Conservation (phyloP, 139 green algal species). For the Astrephomene gubernaculifera region DNA sequence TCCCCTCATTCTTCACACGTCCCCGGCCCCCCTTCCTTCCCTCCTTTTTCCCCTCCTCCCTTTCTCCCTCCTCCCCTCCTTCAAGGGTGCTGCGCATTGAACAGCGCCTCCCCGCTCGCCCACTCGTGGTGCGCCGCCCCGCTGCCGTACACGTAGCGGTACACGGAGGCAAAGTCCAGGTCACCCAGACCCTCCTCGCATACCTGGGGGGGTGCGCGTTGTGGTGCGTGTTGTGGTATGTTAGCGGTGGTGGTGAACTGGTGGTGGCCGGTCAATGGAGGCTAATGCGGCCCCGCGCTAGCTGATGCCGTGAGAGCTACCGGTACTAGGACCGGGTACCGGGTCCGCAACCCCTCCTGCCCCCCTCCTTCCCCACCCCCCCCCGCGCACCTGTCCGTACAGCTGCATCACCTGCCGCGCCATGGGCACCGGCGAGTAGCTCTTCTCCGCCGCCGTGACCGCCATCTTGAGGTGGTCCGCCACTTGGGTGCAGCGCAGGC, state of each 20-base stretch:
- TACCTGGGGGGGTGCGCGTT: slow-evolving; percentile 42
- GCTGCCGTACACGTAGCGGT: slow-evolving; percentile 50
- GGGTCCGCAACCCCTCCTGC: not conserved
- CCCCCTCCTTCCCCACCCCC: not conserved
- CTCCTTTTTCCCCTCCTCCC: too few species aligned
- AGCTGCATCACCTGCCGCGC: slow-evolving; percentile 1
- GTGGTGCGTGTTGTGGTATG: not conserved
- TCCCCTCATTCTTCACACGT: too few species aligned
- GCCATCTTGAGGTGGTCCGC: slow-evolving; percentile 70
- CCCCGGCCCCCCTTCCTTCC: too few species aligned
- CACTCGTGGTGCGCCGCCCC: not conserved
- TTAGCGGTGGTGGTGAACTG: not conserved
- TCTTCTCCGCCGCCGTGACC: slow-evolving; percentile 55
- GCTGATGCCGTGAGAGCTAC: too few species aligned
- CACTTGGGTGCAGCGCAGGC: slow-evolving; percentile 74
- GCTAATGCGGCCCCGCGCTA: too few species aligned
- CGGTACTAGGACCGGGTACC: too few species aligned
- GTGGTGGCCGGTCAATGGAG: not conserved
- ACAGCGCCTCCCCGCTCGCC: slow-evolving; percentile 1
- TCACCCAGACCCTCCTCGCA: slow-evolving; percentile 50
- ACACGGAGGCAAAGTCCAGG: slow-evolving; percentile 51
- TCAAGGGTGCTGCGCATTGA: slow-evolving; percentile 21
- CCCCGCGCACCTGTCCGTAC: slow-evolving; percentile 12
- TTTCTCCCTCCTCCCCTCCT: not conserved
- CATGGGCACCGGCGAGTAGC: slow-evolving; percentile 51